Percentiles rank a stretch among this genome's conserved stretches.
These are phyloP conservation scores for Davidsoniella eucalypti DNA, from an alignment of 2,329 filamentous ascomycete genomes.

Conservation along the genomic window DNA sequence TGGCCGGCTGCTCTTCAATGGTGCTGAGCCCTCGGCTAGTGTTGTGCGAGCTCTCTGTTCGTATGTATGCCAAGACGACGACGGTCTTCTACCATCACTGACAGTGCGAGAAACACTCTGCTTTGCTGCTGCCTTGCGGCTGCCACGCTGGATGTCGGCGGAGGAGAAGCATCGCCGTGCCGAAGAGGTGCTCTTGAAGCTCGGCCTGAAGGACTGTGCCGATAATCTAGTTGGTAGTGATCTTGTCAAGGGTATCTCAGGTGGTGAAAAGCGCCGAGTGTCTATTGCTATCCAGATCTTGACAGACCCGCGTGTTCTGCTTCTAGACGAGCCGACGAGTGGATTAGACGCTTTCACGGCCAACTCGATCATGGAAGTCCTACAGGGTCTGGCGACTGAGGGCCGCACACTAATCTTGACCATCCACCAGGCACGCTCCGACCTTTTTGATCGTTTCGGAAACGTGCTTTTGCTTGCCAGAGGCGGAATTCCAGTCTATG, in stretches of 20 bases:
- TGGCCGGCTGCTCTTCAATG: conserved; percentile 55
- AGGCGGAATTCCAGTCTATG: conserved; percentile 52
- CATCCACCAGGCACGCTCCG: conserved; percentile 61
- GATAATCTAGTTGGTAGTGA: conserved; percentile 59
- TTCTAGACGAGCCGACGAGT: conserved; percentile 62
- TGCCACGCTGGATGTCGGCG: conserved; percentile 54
- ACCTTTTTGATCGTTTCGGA: conserved; percentile 55
- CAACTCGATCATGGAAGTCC: conserved; percentile 58
- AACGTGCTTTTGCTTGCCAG: conserved; percentile 54
- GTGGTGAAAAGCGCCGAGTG: conserved; percentile 62
- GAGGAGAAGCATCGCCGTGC: conserved; percentile 50
- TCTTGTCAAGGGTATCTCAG: conserved; percentile 60
- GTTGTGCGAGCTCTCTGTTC: conserved; percentile 58
- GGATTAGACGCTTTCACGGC: conserved; percentile 66
- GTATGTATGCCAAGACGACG: conserved; percentile 65
- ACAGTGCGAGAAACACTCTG: conserved; percentile 60
- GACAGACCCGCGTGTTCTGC: conserved; percentile 54
- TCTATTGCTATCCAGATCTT: conserved; percentile 65
- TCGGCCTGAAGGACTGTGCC: conserved; percentile 65
- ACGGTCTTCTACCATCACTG: conserved; percentile 55
- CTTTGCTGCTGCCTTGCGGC: conserved; percentile 53
- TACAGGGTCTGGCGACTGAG: conserved; percentile 53
- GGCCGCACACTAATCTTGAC: conserved; percentile 61
- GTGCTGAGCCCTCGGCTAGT: conserved; percentile 46
- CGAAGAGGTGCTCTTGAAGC: conserved; percentile 55